Percentiles rank a stretch among this genome's conserved stretches.
Conservation (phyloP, 106 monocot genomes). For the Narthecium ossifragum region DNA sequence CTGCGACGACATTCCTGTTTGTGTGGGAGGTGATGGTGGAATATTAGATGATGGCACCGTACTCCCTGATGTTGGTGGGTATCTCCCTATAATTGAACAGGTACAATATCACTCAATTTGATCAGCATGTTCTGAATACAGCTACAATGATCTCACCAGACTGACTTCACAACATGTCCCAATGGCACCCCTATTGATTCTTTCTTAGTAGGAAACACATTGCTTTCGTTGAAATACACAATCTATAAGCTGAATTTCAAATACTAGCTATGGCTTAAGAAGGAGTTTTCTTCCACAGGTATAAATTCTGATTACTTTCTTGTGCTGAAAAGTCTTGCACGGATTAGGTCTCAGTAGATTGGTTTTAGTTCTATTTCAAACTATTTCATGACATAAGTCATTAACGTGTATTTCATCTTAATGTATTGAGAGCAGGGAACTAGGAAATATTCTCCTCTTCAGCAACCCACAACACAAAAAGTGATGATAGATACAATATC, state of each 20-base stretch:
- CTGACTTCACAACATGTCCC: too few relatives aligned
- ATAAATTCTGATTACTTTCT: background rate
- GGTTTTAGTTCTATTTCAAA: too few relatives aligned
- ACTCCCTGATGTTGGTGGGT: constrained; percentile 73
- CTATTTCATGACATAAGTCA: too few relatives aligned
- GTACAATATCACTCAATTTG: too few relatives aligned
- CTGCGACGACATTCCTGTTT: constrained; percentile 73
- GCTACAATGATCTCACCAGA: too few relatives aligned
- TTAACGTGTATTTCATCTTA: background rate
- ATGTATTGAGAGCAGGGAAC: constrained; percentile 41
- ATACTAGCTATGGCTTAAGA: constrained; percentile 72
- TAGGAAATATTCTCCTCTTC: constrained; percentile 62
- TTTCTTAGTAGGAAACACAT: too few relatives aligned
- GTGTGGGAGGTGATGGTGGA: constrained; percentile 89
- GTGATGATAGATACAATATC: constrained; percentile 74
- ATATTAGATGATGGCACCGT: constrained; percentile 56
- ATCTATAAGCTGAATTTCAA: too few relatives aligned
- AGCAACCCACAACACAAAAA: constrained; percentile 70
- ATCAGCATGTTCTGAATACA: too few relatives aligned
- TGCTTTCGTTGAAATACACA: too few relatives aligned
- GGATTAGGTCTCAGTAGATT: too few relatives aligned
- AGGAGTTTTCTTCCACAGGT: constrained; percentile 80
- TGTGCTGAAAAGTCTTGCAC: too few relatives aligned
- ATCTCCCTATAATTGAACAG: constrained; percentile 83
- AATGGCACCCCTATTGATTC: too few relatives aligned